A percentile compares a stretch with the other conserved stretches of the same genome.
Conservation (phyloP, 352 stramenopile genomes). For the Globisporangium sylvaticum region DNA sequence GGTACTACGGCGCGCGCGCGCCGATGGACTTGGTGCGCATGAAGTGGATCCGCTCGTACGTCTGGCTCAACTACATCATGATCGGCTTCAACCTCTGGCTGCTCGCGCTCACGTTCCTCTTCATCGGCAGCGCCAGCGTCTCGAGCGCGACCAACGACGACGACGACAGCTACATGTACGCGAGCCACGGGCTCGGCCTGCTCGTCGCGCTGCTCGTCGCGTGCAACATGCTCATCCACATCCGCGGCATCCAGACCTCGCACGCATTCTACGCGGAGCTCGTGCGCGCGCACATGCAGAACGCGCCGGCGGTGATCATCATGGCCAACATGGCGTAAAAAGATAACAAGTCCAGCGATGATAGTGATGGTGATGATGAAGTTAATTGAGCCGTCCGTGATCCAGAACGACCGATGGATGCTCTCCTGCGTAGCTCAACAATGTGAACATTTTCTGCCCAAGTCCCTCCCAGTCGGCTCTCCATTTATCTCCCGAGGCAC, state of each 20-base stretch:
- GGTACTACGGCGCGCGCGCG: constrained; percentile 51
- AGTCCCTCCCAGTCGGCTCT: neutral
- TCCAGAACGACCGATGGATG: too few species aligned
- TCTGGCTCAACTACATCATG: constrained; percentile 74
- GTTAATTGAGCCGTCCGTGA: neutral
- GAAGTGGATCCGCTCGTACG: constrained; percentile 68
- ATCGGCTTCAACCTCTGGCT: constrained; percentile 64
- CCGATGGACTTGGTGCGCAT: constrained; percentile 55
- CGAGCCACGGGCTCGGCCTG: constrained; percentile 34
- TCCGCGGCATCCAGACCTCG: constrained; percentile 40
- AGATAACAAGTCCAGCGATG: neutral
- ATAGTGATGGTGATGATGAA: neutral
- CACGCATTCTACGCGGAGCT: constrained; percentile 35
- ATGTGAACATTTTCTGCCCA: neutral
- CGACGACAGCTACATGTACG: constrained; percentile 29
- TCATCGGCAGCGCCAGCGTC: constrained; percentile 16
- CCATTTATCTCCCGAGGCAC: neutral
- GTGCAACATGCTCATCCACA: constrained; percentile 55
- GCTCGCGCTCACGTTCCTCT: constrained; percentile 41
- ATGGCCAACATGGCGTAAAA: constrained; percentile 14
- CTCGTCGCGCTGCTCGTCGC: constrained; percentile 49
- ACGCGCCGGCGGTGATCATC: constrained; percentile 12
- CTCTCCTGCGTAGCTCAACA: neutral
- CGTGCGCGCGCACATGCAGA: constrained; percentile 13
- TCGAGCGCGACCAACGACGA: constrained; percentile 6